Conservation (phyloP, 73 alveolate species). For the Paramecium sexaurelia region DNA sequence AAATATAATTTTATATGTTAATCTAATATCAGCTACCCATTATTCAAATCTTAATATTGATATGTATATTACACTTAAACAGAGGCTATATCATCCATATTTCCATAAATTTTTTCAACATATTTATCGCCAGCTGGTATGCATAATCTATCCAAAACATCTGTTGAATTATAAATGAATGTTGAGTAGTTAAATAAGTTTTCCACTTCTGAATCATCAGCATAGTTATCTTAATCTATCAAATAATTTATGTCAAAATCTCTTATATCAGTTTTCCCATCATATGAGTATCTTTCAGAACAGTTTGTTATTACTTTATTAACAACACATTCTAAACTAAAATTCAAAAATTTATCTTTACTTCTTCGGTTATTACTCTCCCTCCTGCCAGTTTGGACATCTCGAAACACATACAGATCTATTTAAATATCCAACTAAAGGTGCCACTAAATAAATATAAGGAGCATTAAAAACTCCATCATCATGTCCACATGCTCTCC, state of each 20-base stretch:
- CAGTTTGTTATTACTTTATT: neutral
- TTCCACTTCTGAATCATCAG: neutral
- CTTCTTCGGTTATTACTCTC: neutral
- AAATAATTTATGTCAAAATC: neutral
- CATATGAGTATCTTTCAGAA: constrained; percentile 17
- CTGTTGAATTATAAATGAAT: constrained; percentile 27
- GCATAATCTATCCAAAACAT: constrained; percentile 31
- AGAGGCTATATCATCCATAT: neutral
- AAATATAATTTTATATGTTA: constrained; percentile 26
- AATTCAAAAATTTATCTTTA: neutral
- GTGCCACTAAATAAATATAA: constrained; percentile 36
- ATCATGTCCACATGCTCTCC: constrained; percentile 59
- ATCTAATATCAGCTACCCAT: constrained; percentile 48
- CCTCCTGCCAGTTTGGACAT: constrained; percentile 7
- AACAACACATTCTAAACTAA: constrained; percentile 15
- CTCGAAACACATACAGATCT: constrained; percentile 20
- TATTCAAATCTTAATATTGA: neutral
- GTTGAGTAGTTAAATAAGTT: constrained; percentile 33
- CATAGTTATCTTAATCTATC: neutral
- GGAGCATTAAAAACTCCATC: constrained; percentile 44
- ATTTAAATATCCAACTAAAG: constrained; percentile 25
- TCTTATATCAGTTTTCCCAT: constrained; percentile 16
- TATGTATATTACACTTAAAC: neutral
- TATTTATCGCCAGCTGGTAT: constrained; percentile 39
- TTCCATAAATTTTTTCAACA: neutral